These are phyloP conservation scores for Pseudocercospora eumusae DNA, from an alignment of 2,329 filamentous ascomycete genomes.

Conservation along the genomic window DNA sequence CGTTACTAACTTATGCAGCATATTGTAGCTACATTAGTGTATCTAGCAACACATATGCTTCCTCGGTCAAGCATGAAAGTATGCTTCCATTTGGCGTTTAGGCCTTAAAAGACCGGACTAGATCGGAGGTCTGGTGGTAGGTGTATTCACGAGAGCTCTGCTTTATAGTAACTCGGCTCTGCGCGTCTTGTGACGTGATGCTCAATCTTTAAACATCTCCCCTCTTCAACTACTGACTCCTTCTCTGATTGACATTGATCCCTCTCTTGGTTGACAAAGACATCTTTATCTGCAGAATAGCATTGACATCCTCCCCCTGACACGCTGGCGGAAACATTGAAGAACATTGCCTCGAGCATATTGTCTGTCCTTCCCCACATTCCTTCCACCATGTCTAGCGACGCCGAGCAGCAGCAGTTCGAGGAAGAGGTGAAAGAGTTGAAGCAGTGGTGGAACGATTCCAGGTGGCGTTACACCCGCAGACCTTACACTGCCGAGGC, in stretches of 20 bases:
- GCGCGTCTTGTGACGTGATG: constrained; percentile 26
- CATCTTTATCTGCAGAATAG: background rate
- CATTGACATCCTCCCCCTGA: constrained; percentile 1
- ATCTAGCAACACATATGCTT: constrained; percentile 24
- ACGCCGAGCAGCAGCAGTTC: constrained; percentile 73
- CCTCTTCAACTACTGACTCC: constrained; percentile 22
- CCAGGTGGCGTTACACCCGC: constrained; percentile 90
- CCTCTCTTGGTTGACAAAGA: constrained; percentile 19
- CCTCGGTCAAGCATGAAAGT: constrained; percentile 21
- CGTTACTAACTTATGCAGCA: no score
- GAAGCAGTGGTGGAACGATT: constrained; percentile 91
- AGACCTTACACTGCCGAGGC: constrained; percentile 93
- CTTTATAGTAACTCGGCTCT: constrained; percentile 18
- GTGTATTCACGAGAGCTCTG: constrained; percentile 11
- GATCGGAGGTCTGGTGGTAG: constrained; percentile 21
- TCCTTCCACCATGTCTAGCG: constrained; percentile 33
- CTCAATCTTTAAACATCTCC: constrained; percentile 18
- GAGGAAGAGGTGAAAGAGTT: constrained; percentile 81
- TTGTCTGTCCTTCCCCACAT: constrained; percentile 34
- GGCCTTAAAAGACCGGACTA: constrained; percentile 22
- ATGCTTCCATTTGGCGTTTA: constrained; percentile 16
- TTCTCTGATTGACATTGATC: no score
- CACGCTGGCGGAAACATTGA: constrained; percentile 42
- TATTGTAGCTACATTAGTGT: no score
- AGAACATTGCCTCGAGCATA: constrained; percentile 37